phyloP scores from a whole-genome alignment of 805 yeast genomes.

The Candida manassasensis region DNA sequence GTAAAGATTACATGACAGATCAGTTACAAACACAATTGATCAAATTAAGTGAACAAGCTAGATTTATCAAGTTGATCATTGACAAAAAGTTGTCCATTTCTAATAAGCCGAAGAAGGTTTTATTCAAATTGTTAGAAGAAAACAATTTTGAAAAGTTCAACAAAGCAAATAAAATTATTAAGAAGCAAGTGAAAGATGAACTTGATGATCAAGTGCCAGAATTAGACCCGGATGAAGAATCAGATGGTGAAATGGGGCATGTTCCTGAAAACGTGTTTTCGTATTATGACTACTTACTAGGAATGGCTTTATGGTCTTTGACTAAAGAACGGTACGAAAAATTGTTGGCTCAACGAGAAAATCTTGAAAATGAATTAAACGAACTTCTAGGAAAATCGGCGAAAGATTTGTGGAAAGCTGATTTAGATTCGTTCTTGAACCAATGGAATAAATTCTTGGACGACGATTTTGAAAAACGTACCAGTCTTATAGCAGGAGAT shows the following conservation, averaged over 20 bases:
- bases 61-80: conserved; percentile 86
- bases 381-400: conserved; percentile 62
- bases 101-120: conserved; percentile 63
- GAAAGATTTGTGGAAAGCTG: conserved; percentile 83
- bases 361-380: conserved; percentile 67
- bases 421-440: conserved; percentile 66
- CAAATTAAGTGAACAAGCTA: conserved; percentile 74
- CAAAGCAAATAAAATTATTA: conserved; percentile 61
- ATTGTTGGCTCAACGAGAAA: conserved; percentile 66
- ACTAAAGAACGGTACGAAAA: conserved; percentile 85
- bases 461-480: conserved; percentile 59
- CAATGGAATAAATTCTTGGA: conserved; percentile 66
- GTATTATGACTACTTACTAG: conserved; percentile 79
- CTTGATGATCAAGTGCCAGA: conserved; percentile 31
- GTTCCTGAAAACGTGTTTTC: conserved; percentile 53
- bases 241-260: conserved; percentile 42
- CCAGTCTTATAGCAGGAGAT: conserved; percentile 41
- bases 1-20: conserved; percentile 75
- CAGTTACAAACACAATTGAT: conserved; percentile 71
- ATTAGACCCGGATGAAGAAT: conserved; percentile 30
- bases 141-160: conserved; percentile 74
- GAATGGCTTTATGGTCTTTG: conserved; percentile 91
- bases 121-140: conserved; percentile 59
- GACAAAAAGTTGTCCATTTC: conserved; percentile 65
- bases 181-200: conserved; percentile 37